These are phyloP conservation scores for Cryoendolithus antarcticus DNA, from an alignment of 2,329 filamentous ascomycete genomes.

Conservation along the genomic window DNA sequence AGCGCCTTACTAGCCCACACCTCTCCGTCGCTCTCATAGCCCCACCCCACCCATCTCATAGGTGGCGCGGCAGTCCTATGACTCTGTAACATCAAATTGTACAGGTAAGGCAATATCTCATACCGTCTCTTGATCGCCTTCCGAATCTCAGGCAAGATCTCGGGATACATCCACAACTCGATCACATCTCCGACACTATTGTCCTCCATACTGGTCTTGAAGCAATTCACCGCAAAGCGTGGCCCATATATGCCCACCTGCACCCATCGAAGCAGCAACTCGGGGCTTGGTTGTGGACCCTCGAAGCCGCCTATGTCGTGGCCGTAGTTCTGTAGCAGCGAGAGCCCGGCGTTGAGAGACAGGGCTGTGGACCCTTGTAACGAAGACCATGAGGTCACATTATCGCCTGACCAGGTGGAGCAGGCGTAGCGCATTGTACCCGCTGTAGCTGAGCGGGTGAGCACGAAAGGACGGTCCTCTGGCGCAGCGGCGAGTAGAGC, in stretches of 20 bases:
- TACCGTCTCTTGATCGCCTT: slow-evolving; percentile 58
- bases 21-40: slow-evolving; percentile 53
- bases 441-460: slow-evolving; percentile 58
- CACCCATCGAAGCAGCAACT: slow-evolving; percentile 60
- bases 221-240: slow-evolving; percentile 66
- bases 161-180: slow-evolving; percentile 66
- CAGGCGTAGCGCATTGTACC: slow-evolving; percentile 58
- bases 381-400: slow-evolving; percentile 59
- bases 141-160: slow-evolving; percentile 50
- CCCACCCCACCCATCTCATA: slow-evolving; percentile 63
- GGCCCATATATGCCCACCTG: slow-evolving; percentile 58
- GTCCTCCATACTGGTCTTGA: slow-evolving; percentile 54
- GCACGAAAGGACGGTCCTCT: slow-evolving; percentile 50
- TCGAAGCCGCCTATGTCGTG: slow-evolving; percentile 69
- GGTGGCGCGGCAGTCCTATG: slow-evolving; percentile 51
- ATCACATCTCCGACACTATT: slow-evolving; percentile 60
- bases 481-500: slow-evolving; percentile 49
- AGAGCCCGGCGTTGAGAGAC: slow-evolving; percentile 55
- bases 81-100: slow-evolving; percentile 50
- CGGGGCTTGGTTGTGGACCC: slow-evolving; percentile 57
- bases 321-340: slow-evolving; percentile 50
- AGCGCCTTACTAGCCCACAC: slow-evolving; percentile 49
- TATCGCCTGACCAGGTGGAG: slow-evolving; percentile 65
- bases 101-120: slow-evolving; percentile 59
- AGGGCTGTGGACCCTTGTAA: slow-evolving; percentile 62